Evolutionary conservation across 345 rosid species (phyloP), one percentile per base, ranked within the genome.

Genomic region (Bruguiera gymnorhiza): DNA sequence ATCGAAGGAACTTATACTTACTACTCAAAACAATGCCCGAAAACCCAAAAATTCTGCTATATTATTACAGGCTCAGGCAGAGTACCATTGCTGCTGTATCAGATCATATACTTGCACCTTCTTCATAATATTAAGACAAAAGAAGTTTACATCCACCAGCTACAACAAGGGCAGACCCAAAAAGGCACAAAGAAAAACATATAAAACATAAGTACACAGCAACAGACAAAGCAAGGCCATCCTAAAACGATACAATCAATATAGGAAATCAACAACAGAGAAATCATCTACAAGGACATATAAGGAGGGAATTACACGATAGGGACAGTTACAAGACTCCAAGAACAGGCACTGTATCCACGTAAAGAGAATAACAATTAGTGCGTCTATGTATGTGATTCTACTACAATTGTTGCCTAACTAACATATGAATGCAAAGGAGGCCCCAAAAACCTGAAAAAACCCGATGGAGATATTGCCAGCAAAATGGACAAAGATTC

Each of bases 201-300:
- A 59, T 21, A 62, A 70, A 36, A 5, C 37, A 54, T 55, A 13
- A 43, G 50, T 43, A 69, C 62, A 66, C 67, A 70, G 43, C 27
- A 73, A 74, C 69, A 60, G 57, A 79, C 65, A 72, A 81, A 15
- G 60, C 48, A 13, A 43, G 50, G 19, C 19, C 65, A 56, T 54
- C 59, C 52, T 60, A 62, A 51, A 37, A 57, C 23, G 62, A 68
- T 50, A 2, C 50, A 43, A 43, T 43, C 50, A 43, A 43, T 43
- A 43, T 43, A 43, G 8, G 5, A 16, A 43, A 43, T 43, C 31
- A 24, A 56, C 60, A 31, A 50, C 27, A 61, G 52, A 68, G 68
- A 75, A 69, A 43, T 18, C 70, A 53, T 37, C 26, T 57, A 56
- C 16, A 68, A 50, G 8, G 60, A 54, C 60, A 32, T 24, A 11